These are phyloP conservation scores for Dioscorea zingiberensis DNA, from an alignment of 106 monocot genomes.

Conservation along the genomic window DNA sequence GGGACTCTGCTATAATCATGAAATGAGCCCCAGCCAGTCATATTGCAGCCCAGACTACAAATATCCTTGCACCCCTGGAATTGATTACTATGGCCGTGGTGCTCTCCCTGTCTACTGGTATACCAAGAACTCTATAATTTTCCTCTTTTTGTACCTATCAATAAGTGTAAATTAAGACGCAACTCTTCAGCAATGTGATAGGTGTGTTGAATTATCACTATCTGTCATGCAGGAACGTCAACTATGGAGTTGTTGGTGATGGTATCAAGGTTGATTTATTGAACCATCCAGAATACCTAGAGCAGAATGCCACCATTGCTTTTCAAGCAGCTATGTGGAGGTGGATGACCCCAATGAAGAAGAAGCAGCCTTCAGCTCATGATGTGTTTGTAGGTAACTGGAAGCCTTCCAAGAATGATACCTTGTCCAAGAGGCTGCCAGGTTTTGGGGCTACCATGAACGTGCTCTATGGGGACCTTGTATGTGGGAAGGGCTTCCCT, in stretches of 20 bases:
- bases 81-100: conserved; percentile 57
- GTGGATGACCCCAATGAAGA: conserved; percentile 93
- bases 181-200: neutral
- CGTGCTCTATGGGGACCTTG: conserved; percentile 59
- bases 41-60: conserved; percentile 36
- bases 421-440: conserved; percentile 65
- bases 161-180: neutral
- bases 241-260: conserved; percentile 47
- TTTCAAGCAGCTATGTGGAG: conserved; percentile 87
- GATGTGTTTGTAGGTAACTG: conserved; percentile 87
- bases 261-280: conserved; percentile 51
- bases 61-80: conserved; percentile 52
- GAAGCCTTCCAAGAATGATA: conserved; percentile 94
- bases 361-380: conserved; percentile 94
- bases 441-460: conserved; percentile 96
- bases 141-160: too few species aligned
- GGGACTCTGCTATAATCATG: conserved; percentile 72
- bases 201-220: neutral
- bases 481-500: conserved; percentile 70
- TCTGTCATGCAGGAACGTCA: conserved; percentile 40
- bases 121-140: neutral
- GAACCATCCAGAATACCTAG: conserved; percentile 77
- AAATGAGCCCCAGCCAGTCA: conserved; percentile 76
- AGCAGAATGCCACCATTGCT: conserved; percentile 90
- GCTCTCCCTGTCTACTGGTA: conserved; percentile 72